Percentiles rank a stretch among this genome's conserved stretches.
These are phyloP conservation scores for sweet orange (Citrus sinensis) DNA, from an alignment of 345 rosid species.

Conservation along the genomic window DVS_A1.0 CM039164.1:27468501-27469000, in stretches of 20 bases:
- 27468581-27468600: background rate
- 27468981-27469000: slow-evolving; percentile 65
- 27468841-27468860: slow-evolving; percentile 11
- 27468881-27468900: slow-evolving; percentile 47
- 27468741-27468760: slow-evolving; percentile 2
- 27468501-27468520: no score
- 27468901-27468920: slow-evolving; percentile 46
- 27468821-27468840: background rate
- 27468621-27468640: no score
- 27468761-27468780: slow-evolving; percentile 11
- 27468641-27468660: background rate
- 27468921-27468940: slow-evolving; percentile 39
- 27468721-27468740: background rate
- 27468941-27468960: slow-evolving; percentile 49
- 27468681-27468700: background rate
- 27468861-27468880: slow-evolving; percentile 29
- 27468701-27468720: background rate
- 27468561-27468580: background rate
- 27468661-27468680: background rate
- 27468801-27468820: slow-evolving; percentile 15
- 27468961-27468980: slow-evolving; percentile 61
- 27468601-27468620: no score
- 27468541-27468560: background rate
- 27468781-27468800: slow-evolving; percentile 16
- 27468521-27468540: background rate